Percentiles rank a stretch among this genome's conserved stretches.
Conservation (phyloP, 345 rosid species). For the Linum trigynum region DNA sequence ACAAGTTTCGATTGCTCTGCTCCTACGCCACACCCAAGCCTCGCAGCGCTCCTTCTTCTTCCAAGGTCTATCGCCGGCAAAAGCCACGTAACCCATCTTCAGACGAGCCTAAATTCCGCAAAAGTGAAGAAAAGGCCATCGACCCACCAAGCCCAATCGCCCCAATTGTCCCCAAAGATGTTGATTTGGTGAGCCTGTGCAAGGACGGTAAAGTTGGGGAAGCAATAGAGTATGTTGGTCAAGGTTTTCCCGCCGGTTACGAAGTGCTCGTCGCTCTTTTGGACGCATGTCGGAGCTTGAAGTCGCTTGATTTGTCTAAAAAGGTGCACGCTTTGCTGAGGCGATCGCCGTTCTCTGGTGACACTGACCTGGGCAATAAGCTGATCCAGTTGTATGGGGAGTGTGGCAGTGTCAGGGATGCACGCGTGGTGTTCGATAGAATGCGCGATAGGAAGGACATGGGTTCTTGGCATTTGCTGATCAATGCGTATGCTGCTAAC, state of each 20-base stretch:
- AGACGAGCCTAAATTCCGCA: slow-evolving; percentile 5
- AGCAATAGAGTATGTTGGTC: slow-evolving; percentile 25
- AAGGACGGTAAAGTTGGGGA: slow-evolving; percentile 40
- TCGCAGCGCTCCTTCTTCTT: slow-evolving; percentile 8
- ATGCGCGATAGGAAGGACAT: slow-evolving; percentile 30
- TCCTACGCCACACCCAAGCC: slow-evolving; percentile 21
- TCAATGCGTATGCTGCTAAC: slow-evolving; percentile 33
- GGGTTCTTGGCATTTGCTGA: slow-evolving; percentile 36
- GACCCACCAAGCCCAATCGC: slow-evolving; percentile 16
- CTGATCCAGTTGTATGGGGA: slow-evolving; percentile 25
- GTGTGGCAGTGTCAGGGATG: slow-evolving; percentile 31
- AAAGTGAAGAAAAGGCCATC: slow-evolving; percentile 7
- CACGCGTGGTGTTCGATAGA: slow-evolving; percentile 47
- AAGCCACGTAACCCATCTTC: slow-evolving; percentile 3
- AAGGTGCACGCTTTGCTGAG: slow-evolving; percentile 30
- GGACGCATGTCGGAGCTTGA: slow-evolving; percentile 25
- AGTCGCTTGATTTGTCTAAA: slow-evolving; percentile 31
- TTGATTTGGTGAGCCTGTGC: slow-evolving; percentile 36
- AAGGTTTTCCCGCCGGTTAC: slow-evolving; percentile 26
- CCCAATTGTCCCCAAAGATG: background rate
- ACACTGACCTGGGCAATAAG: slow-evolving; percentile 26
- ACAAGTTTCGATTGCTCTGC: slow-evolving; percentile 17
- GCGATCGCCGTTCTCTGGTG: slow-evolving; percentile 21
- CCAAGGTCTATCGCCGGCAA: slow-evolving; percentile 28
- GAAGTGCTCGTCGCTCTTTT: slow-evolving; percentile 28